Percentiles rank a stretch among this genome's conserved stretches.
Evolutionary conservation across 495 filamentous ascomycete species (phyloP).

Genomic region (Symbiotaphrina buchneri): DNA sequence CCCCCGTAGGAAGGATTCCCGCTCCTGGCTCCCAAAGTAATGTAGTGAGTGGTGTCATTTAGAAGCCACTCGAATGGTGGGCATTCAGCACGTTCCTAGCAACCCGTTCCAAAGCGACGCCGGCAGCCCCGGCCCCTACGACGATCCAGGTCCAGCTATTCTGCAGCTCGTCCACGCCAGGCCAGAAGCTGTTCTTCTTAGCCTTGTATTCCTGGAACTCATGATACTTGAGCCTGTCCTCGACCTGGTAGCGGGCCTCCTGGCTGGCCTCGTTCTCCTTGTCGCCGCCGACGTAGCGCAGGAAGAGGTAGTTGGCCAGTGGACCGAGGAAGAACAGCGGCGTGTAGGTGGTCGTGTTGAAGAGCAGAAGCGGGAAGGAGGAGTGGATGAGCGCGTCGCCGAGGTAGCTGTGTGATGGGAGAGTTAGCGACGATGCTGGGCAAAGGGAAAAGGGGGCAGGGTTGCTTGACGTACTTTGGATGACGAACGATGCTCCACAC

Average conservation of each 20-base stretch:
- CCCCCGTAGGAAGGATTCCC: too few relatives aligned
- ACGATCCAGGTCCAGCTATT: slow-evolving; percentile 33
- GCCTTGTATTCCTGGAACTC: slow-evolving; percentile 23
- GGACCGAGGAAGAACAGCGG: slow-evolving; percentile 29
- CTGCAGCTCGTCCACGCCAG: slow-evolving; percentile 16
- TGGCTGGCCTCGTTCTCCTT: slow-evolving; percentile 27
- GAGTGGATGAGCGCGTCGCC: slow-evolving; percentile 30
- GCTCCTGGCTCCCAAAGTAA: too few relatives aligned
- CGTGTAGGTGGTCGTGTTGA: slow-evolving; percentile 23
- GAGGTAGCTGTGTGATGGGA: slow-evolving; percentile 22
- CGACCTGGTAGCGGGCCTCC: slow-evolving; percentile 21
- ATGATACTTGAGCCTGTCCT: slow-evolving; percentile 22
- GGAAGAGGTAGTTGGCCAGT: slow-evolving; percentile 30
- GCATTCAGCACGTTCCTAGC: too few relatives aligned
- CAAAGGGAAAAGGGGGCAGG: not conserved
- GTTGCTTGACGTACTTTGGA: slow-evolving; percentile 36
- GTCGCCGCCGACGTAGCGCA: slow-evolving; percentile 29
- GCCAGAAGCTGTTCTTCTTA: slow-evolving; percentile 36
- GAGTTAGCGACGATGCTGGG: not conserved
- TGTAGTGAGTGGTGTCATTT: too few relatives aligned
- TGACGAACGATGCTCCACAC: slow-evolving; percentile 37
- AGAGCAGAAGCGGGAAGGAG: slow-evolving; percentile 25
- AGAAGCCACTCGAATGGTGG: too few relatives aligned
- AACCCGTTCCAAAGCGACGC: too few relatives aligned
- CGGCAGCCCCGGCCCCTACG: slow-evolving; percentile 21